phyloP scores from a whole-genome alignment of 495 filamentous ascomycete species.

The Rostrohypoxylon terebratum region DNA sequence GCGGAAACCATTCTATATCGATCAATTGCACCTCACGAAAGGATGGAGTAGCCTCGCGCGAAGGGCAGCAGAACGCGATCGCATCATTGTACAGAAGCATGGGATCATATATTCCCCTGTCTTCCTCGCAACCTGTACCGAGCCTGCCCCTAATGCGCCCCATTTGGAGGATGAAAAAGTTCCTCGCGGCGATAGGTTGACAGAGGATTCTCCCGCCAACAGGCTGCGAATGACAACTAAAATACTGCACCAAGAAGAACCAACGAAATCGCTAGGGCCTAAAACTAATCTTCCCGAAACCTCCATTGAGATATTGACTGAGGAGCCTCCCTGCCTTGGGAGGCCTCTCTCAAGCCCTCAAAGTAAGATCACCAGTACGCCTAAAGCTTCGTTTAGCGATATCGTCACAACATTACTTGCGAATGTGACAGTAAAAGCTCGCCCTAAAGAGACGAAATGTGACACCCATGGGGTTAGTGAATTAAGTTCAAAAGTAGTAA shows the following conservation, averaged over 20 bases:
- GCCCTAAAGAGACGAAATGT: not conserved
- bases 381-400: not conserved
- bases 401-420: not conserved
- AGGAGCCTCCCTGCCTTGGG: not conserved
- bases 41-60: not conserved
- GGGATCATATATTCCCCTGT: not conserved
- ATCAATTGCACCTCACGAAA: not conserved
- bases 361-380: not conserved
- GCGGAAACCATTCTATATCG: not conserved
- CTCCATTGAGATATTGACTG: not conserved
- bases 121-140: not conserved
- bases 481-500: not conserved
- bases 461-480: not conserved
- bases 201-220: not conserved
- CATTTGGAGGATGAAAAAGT: not conserved
- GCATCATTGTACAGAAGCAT: not conserved
- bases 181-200: not conserved
- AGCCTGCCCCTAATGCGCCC: not conserved
- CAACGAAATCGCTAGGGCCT: not conserved
- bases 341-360: not conserved
- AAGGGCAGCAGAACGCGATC: not conserved
- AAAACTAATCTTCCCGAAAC: not conserved
- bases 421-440: not conserved
- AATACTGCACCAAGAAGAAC: not conserved
- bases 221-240: not conserved